phyloP scores from a whole-genome alignment of 305 asterid species.

The Fraxinus dipetala region DNA sequence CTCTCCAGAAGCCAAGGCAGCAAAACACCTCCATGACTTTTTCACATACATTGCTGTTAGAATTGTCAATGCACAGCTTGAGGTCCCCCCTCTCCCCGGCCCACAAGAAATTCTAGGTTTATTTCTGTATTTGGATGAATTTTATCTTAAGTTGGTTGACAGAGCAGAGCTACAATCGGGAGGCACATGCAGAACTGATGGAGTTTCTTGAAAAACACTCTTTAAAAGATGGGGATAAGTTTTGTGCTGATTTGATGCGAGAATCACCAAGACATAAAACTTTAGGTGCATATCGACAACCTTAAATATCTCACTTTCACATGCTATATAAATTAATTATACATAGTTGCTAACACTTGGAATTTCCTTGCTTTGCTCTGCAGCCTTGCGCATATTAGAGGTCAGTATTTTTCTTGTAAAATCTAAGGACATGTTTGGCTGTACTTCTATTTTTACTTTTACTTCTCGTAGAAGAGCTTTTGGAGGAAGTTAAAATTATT shows the following conservation, averaged over 20 bases:
- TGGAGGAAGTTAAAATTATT: too few relatives aligned
- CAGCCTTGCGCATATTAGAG: slow-evolving; percentile 83
- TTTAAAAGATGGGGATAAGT: slow-evolving; percentile 67
- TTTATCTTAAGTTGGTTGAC: slow-evolving; percentile 27
- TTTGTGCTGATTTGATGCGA: slow-evolving; percentile 70
- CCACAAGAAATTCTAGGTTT: not conserved
- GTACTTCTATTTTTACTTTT: not conserved
- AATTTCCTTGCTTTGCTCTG: not conserved
- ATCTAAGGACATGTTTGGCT: not conserved
- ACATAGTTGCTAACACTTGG: not conserved
- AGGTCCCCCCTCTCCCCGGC: slow-evolving; percentile 41
- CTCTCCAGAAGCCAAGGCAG: slow-evolving; percentile 81
- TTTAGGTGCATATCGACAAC: slow-evolving; percentile 39
- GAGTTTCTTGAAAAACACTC: slow-evolving; percentile 60
- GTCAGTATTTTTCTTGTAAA: slow-evolving; percentile 33
- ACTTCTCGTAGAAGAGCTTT: too few relatives aligned
- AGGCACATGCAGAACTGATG: slow-evolving; percentile 66
- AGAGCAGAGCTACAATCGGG: slow-evolving; percentile 75
- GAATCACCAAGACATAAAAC: slow-evolving; percentile 66
- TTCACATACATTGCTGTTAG: slow-evolving; percentile 74
- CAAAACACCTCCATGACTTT: slow-evolving; percentile 71
- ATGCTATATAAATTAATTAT: not conserved
- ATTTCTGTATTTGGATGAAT: slow-evolving; percentile 3
- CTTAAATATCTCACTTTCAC: not conserved
- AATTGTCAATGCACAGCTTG: slow-evolving; percentile 69